Base-by-base conservation (phyloP, 2,329 filamentous ascomycete genomes). In the Alternaria gaisen region DNA sequence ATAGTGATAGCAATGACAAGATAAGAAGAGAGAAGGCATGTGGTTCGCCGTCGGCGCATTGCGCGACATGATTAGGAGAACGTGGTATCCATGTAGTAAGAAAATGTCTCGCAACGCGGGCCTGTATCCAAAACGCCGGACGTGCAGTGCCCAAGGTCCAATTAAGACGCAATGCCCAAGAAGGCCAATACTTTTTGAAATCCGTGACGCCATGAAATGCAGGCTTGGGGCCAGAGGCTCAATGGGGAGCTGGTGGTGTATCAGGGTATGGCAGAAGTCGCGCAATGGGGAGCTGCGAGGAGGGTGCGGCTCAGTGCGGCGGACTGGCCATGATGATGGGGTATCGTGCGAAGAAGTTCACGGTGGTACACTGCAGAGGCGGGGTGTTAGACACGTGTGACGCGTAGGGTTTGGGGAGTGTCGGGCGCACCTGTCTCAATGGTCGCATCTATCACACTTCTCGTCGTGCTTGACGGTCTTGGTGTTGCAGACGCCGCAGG, bases 401-500 rank as follows among this genome's bases (percentile, higher is more conserved):
- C 65, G 58, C 46, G 53, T 55, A 48, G 46, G 56, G 59, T 22
- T 32, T 52, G 38, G 36, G 56, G 42, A 50, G 48, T 42, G 62
- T 46, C 41, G 63, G 64, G 41, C 30, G 66, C 76, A 78, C 77
- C 74, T 73, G 74, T 77, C 46, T 50, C 77, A 82, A 66, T 79
- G 78, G 63, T 81, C 80, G 68, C 82, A 84, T 43, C 71, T 70
- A 63, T 80, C 78, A 64, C 82, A 84, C 66, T 82, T 83, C 63
- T 82, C 80, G 53, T 81, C 80, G 70, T 84, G 82, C 68, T 80
- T 81, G 72, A 84, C 76, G 18, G 71, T 77, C 66, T 81, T 81
- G 60, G 77, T 77, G 60, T 80, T 83, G 66, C 76, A 68, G 55
- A 76, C 78, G 54, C 71, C 71, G 74, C 81, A 83, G 42, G 72